Base-by-base conservation (phyloP, 116 monocot species). In the Zostera marina region DNA sequence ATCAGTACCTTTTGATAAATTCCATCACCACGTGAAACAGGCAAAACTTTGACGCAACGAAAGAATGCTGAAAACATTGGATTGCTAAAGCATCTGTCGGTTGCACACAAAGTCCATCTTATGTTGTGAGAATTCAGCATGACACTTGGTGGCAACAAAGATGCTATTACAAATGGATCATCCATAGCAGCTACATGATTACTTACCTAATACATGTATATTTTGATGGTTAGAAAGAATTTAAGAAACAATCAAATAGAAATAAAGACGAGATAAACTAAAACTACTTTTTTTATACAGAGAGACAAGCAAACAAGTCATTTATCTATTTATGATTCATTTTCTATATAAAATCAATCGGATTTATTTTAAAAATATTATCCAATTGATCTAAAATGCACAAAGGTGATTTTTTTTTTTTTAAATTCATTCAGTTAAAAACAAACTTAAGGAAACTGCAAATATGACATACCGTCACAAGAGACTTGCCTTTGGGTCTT, bases 111-210 rank as follows among this genome's bases (percentile, higher is more conserved):
- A 17, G 87, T 92, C 92, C 87, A 92, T 70, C 87, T 92, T 56
- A 87, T 48, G 58, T 92, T 83, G 49, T 55, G 81, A 42, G 92
- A 71, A 70, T 92, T 76, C 56, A 84, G 42, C 79, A 92, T 77
- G 19, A 76, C 52, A 46, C 72, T 86, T 71, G 87, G 87, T 62
- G 87, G 87, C 48, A 92, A 69, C 54, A 87, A 56, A 57, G 92
- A 92, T 38, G 92, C 83, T 48, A 87, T 81, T 16, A 92, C 79
- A 73, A 92, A 72, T 22, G 92, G 92, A 14, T 92, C 92, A 71
- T 92, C 87, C 22, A 92, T 56, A 66, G 92, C 68, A 12, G 92
- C 92, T 16, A 92, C 92, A 77, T 92, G 87, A 77, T 92, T 92
- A 70, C 92, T 92, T 43, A 81, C 87, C 84, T 87, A 68, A 9